Percentiles rank a stretch among this genome's conserved stretches.
These are phyloP conservation scores for Cryptosporidium xiaoi DNA, from an alignment of 169 alveolate species.

Conservation along the genomic window DNA sequence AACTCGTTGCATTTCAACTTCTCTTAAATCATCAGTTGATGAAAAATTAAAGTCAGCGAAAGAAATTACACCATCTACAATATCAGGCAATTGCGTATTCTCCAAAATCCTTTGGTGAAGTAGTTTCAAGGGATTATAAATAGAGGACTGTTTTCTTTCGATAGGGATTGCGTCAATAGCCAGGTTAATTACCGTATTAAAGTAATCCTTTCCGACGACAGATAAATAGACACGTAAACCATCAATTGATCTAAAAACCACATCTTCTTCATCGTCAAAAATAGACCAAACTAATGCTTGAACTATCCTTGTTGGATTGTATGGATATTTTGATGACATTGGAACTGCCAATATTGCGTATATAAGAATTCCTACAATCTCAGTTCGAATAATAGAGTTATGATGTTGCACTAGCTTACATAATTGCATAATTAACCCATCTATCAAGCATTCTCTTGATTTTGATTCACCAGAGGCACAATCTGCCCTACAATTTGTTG, in stretches of 20 bases:
- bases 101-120: conserved; percentile 53
- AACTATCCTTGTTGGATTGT: conserved; percentile 68
- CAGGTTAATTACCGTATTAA: conserved; percentile 51
- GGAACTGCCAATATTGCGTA: conserved; percentile 71
- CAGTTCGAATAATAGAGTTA: conserved; percentile 47
- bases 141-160: conserved; percentile 48
- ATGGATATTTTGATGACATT: conserved; percentile 71
- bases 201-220: conserved; percentile 70
- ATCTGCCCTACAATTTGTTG: neutral
- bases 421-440: conserved; percentile 64
- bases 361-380: conserved; percentile 60
- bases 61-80: conserved; percentile 51
- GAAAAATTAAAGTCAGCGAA: conserved; percentile 57
- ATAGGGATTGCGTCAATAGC: conserved; percentile 62
- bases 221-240: conserved; percentile 63
- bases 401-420: conserved; percentile 66
- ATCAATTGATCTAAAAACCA: conserved; percentile 65
- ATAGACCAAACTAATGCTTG: conserved; percentile 75
- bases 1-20: neutral
- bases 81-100: conserved; percentile 65
- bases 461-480: neutral
- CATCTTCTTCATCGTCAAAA: conserved; percentile 72
- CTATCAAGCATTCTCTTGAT: conserved; percentile 62
- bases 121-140: conserved; percentile 33
- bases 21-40: neutral